Evolutionary conservation across 495 filamentous ascomycete species (phyloP).

Genomic region (Tuber borchii): DNA sequence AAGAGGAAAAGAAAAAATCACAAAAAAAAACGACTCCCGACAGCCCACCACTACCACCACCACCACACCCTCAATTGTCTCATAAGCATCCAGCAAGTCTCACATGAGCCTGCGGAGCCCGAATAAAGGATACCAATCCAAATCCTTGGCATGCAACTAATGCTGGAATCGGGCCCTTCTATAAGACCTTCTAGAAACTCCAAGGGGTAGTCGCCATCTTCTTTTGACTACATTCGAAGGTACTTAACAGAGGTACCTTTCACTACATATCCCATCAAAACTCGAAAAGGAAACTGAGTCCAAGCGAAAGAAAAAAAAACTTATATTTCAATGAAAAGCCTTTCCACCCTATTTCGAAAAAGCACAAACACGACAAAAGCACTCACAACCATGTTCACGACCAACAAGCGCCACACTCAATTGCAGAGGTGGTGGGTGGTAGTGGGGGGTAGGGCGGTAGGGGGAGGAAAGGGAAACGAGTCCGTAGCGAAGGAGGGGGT

Average conservation of each 20-base stretch:
- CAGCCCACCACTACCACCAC: not conserved
- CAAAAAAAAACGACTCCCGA: not conserved
- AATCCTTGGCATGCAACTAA: constrained; percentile 34
- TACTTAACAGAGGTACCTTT: constrained; percentile 12
- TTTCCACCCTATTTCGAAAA: constrained; percentile 4
- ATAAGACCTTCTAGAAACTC: constrained; percentile 34
- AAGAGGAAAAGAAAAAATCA: not conserved
- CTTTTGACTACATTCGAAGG: constrained; percentile 28
- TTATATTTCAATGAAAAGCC: not conserved
- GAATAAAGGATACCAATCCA: constrained; percentile 26
- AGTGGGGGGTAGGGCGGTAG: constrained; percentile 5
- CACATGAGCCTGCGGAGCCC: constrained; percentile 37
- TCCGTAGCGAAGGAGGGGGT: constrained; percentile 17
- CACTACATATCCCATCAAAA: constrained; percentile 10
- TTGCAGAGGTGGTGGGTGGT: not conserved
- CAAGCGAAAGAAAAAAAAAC: constrained; percentile 8
- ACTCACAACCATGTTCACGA: not conserved
- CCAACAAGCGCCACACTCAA: constrained; percentile 4
- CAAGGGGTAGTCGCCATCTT: constrained; percentile 9
- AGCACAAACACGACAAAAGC: constrained; percentile 3
- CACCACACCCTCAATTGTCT: constrained; percentile 25
- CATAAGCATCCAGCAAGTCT: constrained; percentile 29
- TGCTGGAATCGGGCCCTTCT: constrained; percentile 25
- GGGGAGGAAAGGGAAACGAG: constrained; percentile 3
- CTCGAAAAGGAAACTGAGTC: not conserved